Evolutionary conservation across 345 rosid genomes (phyloP).

Genomic region (Euclidium syriacum): DNA sequence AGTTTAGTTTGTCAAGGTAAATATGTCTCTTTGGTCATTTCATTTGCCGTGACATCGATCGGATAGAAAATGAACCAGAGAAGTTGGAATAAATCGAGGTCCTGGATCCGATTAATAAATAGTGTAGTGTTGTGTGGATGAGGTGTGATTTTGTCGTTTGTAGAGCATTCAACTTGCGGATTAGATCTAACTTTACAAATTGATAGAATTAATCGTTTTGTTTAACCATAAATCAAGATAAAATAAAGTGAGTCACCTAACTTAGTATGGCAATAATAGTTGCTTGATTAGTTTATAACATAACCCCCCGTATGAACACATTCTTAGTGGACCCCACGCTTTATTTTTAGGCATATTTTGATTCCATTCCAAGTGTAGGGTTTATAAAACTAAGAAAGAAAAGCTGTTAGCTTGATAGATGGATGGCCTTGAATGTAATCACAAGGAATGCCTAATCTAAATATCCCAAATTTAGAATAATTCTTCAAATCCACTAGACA

Average conservation of each 20-base stretch:
- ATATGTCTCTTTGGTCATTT: not conserved
- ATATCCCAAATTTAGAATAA: not conserved
- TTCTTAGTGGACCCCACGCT: not conserved
- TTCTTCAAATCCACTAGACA: too few species aligned
- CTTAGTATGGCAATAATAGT: not conserved
- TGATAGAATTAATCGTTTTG: not conserved
- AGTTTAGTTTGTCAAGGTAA: not conserved
- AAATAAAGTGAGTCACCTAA: not conserved
- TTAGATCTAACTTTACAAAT: conserved; percentile 1
- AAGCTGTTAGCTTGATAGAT: not conserved
- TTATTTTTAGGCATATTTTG: not conserved
- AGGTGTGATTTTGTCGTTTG: conserved; percentile 16
- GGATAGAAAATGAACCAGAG: too few species aligned
- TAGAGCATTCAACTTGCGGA: not conserved
- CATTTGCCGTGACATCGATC: not conserved
- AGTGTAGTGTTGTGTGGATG: not conserved
- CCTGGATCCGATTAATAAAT: not conserved
- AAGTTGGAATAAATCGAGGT: conserved; percentile 6
- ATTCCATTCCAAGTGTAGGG: not conserved
- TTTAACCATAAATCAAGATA: not conserved
- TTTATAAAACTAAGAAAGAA: not conserved
- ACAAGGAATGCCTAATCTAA: not conserved
- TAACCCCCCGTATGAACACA: not conserved
- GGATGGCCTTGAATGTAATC: not conserved
- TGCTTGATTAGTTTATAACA: not conserved